Base-by-base conservation (phyloP, 225 moss, liverwort and hornwort species). In the Physcomitrium patens region DNA sequence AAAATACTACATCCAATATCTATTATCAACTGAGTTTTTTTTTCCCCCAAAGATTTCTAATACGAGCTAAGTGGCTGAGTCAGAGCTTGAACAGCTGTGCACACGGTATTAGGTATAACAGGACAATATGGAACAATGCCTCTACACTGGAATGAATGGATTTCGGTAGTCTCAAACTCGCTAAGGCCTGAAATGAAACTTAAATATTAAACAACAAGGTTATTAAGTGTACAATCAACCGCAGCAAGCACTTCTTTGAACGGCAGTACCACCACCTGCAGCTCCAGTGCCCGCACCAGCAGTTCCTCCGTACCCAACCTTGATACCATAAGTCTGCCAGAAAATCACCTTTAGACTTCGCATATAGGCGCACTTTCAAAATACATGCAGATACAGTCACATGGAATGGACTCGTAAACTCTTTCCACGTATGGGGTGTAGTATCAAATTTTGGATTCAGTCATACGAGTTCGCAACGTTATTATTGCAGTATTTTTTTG, bases 241-340 rank as follows among this genome's bases (percentile, higher is more conserved):
- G 82, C 96, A 96, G 86, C 96, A 96, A 58, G 89, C 83, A 83
- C 89, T 84, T 76, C 74, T 86, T 60, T 89, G 87, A 23, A 85
- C 84, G 65, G 90, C 76, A 44, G 85, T 49, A 79, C 92, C 91
- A 20, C 94, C 94, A 82, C 92, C 84, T 9, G 89, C 91, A 74
- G 89, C 88, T 59, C 91, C 93, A 70, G 78, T 83, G 52, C 81
- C 93, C 60, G 87, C 79, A 62, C 92, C 89, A 53, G 85, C 82
- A 84, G 86, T 91, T 43, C 86, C 84, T 71, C 94, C 96, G 62
- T 94, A 92, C 26, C 96, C 96, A 63, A 94, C 89, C 85, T 96
- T 96, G 84, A 96, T 92, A 77, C 96, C 96, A 68, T 94, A 92
- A 19, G 94, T 92, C 96, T 96, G 88, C 83, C 74, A 73, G 55